Evolutionary conservation across 2,329 filamentous ascomycete species (phyloP), one percentile per base, ranked within the genome.

Genomic region (Hypoxylon sp.): DNA sequence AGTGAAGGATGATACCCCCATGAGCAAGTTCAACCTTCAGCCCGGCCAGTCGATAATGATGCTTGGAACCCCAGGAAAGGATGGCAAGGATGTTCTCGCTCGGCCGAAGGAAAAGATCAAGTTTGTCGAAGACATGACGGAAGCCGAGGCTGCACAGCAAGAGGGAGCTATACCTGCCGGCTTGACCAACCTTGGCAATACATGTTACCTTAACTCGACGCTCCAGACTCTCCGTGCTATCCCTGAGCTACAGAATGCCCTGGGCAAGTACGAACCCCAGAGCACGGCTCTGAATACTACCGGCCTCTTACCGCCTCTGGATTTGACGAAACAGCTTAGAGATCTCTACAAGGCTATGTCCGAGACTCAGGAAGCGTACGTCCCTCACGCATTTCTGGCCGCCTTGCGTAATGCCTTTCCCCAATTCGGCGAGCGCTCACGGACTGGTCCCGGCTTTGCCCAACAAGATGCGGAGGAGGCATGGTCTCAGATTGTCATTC

Each of bases 391-490:
- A 78, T 98, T 99, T 75, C 85, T 99, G 66, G 90, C 89, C 74
- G 88, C 93, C 3, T 86, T 99, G 15, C 91, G 95, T 67, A 85
- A 85, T 29, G 87, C 90, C 0, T 98, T 93, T 77, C 96, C 96
- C 8, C 96, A 98, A 78, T 99, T 99, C 78, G 94, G 93, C 10
- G 94, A 99, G 82, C 91, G 89, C 76, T 89, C 93, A 61, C 94
- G 93, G 79, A 91, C 91, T 32, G 92, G 93, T 21, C 86, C 91
- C 64, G 94, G 93, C 6, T 98, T 91, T 77, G 94, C 96, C n/a
- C 96, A 99, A 81, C 96, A 99, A 81, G 96, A 99, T 82, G 96
- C 96, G 0, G 96, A 99, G 80, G 96, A 99, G 80, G 96, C 95
- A 51, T 99, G 95, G 94, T 96, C 95, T 19, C 95, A 98, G 78